These are phyloP conservation scores for Gamsiella multidivaricata DNA, from an alignment of 192 early-diverging fungal genomes.

Conservation along the genomic window DNA sequence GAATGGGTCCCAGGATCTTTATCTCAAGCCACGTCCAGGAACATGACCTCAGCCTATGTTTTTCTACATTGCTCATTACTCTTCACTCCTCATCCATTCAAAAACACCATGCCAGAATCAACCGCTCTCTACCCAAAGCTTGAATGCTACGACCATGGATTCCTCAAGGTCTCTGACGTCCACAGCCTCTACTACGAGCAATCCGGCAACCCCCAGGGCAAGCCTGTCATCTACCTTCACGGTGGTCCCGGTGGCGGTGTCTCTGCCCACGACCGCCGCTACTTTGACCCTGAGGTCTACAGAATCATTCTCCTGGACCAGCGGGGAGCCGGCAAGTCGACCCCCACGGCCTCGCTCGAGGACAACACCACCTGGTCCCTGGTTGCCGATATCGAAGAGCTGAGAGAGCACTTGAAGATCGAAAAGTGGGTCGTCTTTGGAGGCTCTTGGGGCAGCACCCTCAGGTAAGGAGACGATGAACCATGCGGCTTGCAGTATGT, in stretches of 20 bases:
- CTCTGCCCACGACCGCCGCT: constrained; percentile 55
- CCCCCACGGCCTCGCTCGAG: constrained; percentile 69
- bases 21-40: too few species aligned
- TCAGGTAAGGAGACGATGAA: constrained; percentile 20
- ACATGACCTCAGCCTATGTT: too few species aligned
- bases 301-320: constrained; percentile 76
- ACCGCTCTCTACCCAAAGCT: constrained; percentile 52
- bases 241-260: constrained; percentile 76
- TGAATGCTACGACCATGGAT: constrained; percentile 64
- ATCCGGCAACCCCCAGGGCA: constrained; percentile 70
- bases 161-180: constrained; percentile 65
- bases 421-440: constrained; percentile 84
- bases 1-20: too few species aligned
- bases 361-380: constrained; percentile 77
- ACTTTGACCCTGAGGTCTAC: constrained; percentile 68
- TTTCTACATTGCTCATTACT: too few species aligned
- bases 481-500: not conserved
- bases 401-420: constrained; percentile 69
- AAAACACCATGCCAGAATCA: constrained; percentile 43
- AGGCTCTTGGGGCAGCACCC: constrained; percentile 73
- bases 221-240: constrained; percentile 61
- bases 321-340: constrained; percentile 73
- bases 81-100: too few species aligned
- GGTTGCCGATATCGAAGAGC: constrained; percentile 72
- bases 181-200: constrained; percentile 74